A percentile compares a stretch with the other conserved stretches of the same genome.
Conservation (phyloP, 2,329 filamentous ascomycete species). For the Alternaria gaisen region DNA sequence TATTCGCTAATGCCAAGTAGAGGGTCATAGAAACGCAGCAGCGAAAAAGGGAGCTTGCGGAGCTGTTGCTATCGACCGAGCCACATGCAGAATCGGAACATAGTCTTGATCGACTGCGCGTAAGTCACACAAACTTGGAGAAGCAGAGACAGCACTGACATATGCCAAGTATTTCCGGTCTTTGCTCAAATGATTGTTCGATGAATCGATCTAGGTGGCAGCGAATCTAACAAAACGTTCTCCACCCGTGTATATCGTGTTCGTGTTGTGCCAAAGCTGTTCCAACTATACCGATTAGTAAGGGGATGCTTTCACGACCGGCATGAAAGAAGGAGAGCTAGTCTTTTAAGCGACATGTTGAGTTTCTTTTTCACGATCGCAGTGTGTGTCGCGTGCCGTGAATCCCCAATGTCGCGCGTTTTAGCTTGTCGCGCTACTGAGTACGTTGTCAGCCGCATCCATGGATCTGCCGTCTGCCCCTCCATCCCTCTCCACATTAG, state of each 20-base stretch:
- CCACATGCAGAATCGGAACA: not conserved
- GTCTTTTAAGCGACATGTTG: no score
- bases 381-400: no score
- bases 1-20: not conserved
- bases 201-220: not conserved
- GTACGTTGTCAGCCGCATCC: no score
- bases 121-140: not conserved
- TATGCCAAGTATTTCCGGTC: not conserved
- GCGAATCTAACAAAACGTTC: no score
- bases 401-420: no score
- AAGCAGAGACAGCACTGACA: not conserved
- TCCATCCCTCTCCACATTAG: not conserved
- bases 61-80: not conserved
- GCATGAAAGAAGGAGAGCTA: no score
- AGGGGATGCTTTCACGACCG: no score
- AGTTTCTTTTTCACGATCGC: no score
- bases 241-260: no score
- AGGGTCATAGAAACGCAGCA: not conserved
- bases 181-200: not conserved
- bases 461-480: not conserved
- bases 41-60: not conserved
- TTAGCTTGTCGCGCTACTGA: no score
- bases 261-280: no score
- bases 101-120: not conserved
- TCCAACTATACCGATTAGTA: no score